These are phyloP conservation scores for Metschnikowia cubensis DNA, from an alignment of 805 yeast genomes.

Conservation along the genomic window DNA sequence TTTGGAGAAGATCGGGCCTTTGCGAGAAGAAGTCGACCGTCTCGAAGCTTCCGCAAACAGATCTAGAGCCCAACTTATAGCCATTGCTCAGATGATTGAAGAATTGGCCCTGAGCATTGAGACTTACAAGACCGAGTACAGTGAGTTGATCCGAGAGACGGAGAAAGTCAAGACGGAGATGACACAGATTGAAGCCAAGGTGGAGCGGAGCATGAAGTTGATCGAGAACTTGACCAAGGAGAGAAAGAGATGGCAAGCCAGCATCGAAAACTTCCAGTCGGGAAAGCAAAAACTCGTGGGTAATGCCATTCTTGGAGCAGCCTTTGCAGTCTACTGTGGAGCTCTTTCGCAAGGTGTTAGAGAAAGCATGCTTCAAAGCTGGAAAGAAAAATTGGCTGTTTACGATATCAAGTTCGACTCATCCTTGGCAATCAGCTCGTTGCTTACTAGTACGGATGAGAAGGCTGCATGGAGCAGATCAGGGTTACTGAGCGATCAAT, in stretches of 20 bases:
- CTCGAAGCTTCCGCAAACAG: conserved; percentile 59
- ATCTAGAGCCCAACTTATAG: conserved; percentile 65
- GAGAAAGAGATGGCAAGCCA: conserved; percentile 67
- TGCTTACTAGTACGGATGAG: conserved; percentile 40
- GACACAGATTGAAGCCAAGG: conserved; percentile 54
- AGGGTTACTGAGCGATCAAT: conserved; percentile 56
- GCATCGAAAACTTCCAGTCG: conserved; percentile 47
- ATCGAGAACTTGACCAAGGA: conserved; percentile 64
- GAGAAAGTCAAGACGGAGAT: conserved; percentile 74
- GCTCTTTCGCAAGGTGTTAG: conserved; percentile 48
- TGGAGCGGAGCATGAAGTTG: conserved; percentile 57
- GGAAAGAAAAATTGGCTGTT: conserved; percentile 34
- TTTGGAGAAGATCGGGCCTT: conserved; percentile 67
- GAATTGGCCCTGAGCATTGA: conserved; percentile 73
- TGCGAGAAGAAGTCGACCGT: conserved; percentile 56
- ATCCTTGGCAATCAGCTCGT: conserved; percentile 29
- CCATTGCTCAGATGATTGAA: conserved; percentile 74
- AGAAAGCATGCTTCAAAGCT: conserved; percentile 23
- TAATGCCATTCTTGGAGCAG: conserved; percentile 59
- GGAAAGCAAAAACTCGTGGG: conserved; percentile 55
- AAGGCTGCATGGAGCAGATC: conserved; percentile 47
- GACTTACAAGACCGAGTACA: conserved; percentile 61
- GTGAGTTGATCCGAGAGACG: conserved; percentile 69
- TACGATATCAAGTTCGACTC: conserved; percentile 39
- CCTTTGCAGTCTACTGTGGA: conserved; percentile 61